Evolutionary conservation across 2,329 filamentous ascomycete genomes (phyloP).

Genomic region (Alternaria incomplexa): DNA sequence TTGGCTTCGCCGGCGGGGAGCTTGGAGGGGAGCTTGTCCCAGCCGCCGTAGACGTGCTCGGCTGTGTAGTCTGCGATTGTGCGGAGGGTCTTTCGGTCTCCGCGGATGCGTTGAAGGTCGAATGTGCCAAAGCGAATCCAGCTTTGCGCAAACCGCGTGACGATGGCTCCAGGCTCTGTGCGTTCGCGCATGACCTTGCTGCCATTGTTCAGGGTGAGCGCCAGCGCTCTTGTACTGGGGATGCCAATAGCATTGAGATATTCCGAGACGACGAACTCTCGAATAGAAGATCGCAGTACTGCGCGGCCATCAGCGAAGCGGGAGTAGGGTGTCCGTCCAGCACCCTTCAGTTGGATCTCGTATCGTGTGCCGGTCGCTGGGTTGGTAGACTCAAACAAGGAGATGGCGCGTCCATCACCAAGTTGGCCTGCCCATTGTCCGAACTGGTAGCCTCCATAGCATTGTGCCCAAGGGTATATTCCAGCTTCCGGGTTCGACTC

Average conservation of each 20-base stretch:
- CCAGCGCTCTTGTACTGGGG: conserved; percentile 84
- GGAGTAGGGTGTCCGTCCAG: conserved; percentile 91
- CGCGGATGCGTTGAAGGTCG: conserved; percentile 83
- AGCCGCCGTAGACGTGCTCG: conserved; percentile 86
- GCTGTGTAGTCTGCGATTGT: conserved; percentile 81
- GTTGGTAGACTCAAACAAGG: conserved; percentile 87
- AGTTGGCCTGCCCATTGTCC: conserved; percentile 96
- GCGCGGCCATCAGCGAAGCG: conserved; percentile 96
- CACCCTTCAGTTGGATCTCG: conserved; percentile 93
- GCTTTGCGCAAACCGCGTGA: conserved; percentile 85
- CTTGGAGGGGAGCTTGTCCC: conserved; percentile 77
- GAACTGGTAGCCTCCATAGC: conserved; percentile 78
- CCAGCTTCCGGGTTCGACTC: conserved; percentile 59
- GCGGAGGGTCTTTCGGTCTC: conserved; percentile 76
- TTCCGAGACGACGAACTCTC: conserved; percentile 93
- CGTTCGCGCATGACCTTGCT: conserved; percentile 75
- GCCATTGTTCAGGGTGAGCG: conserved; percentile 72
- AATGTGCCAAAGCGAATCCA: conserved; percentile 97
- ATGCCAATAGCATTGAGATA: conserved; percentile 84
- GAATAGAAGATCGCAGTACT: conserved; percentile 87
- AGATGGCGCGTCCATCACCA: conserved; percentile 92
- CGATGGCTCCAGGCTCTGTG: conserved; percentile 88
- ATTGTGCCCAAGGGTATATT: conserved; percentile 97
- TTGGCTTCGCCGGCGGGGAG: conserved; percentile 56
- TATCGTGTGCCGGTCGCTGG: conserved; percentile 74